Evolutionary conservation across 495 filamentous ascomycete species (phyloP).

Genomic region (Penicillium cataractarum): DNA sequence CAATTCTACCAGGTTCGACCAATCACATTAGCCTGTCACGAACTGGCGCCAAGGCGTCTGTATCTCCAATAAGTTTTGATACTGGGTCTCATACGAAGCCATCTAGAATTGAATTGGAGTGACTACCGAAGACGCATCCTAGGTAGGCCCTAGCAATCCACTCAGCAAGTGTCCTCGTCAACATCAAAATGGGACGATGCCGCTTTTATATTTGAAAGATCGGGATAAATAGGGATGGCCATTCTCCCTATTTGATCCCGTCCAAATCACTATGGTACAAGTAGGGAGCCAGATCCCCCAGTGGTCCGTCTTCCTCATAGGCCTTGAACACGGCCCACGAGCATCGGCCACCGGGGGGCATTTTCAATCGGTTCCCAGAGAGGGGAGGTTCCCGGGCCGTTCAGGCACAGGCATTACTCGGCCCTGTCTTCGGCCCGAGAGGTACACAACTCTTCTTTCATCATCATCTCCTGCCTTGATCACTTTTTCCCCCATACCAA

Average conservation of each 20-base stretch:
- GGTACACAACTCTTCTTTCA: not conserved
- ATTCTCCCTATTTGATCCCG: constrained; percentile 10
- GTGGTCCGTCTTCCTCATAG: not conserved
- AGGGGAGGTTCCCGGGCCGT: not conserved
- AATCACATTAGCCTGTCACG: not conserved
- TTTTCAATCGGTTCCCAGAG: not conserved
- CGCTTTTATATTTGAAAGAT: constrained; percentile 25
- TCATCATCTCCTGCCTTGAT: constrained; percentile 4
- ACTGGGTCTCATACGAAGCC: not conserved
- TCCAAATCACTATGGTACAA: constrained; percentile 35
- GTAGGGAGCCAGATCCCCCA: not conserved
- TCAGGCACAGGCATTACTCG: not conserved
- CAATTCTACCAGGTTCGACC: not conserved
- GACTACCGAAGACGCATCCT: not conserved
- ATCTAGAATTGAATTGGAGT: not conserved
- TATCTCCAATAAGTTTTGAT: not conserved
- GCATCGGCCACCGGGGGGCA: not conserved
- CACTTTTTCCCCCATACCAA: not conserved
- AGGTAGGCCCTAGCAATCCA: not conserved
- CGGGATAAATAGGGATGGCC: constrained; percentile 8
- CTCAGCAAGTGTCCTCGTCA: not conserved
- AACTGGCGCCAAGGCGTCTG: not conserved
- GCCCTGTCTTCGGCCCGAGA: not conserved
- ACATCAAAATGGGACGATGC: constrained; percentile 11
- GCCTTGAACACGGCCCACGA: not conserved